These are phyloP conservation scores for bread wheat (Triticum aestivum) DNA, from an alignment of 176 grass and related monocot species.

Conservation along the genomic window IWGSC_CS_RefSeq_v2.1 NC_057809.1:8972385-8972884, in stretches of 20 bases:
- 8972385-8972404: not conserved
- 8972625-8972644: constrained; percentile 35
- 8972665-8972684: constrained; percentile 42
- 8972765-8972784: constrained; percentile 34
- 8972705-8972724: constrained; percentile 63
- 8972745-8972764: constrained; percentile 50
- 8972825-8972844: constrained; percentile 24
- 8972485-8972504: too few species aligned
- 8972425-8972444: not conserved
- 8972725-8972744: constrained; percentile 49
- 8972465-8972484: too few species aligned
- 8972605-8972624: constrained; percentile 27
- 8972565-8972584: constrained; percentile 37
- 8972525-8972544: not conserved
- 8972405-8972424: not conserved
- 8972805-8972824: constrained; percentile 38
- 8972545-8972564: constrained; percentile 35
- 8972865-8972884: constrained; percentile 29
- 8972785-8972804: constrained; percentile 29
- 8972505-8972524: too few species aligned
- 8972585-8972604: constrained; percentile 29
- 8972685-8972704: constrained; percentile 38
- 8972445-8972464: not conserved
- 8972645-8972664: constrained; percentile 22
- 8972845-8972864: constrained; percentile 45